Conservation (phyloP, 495 filamentous ascomycete genomes). For the Trypethelium eluteriae region DNA sequence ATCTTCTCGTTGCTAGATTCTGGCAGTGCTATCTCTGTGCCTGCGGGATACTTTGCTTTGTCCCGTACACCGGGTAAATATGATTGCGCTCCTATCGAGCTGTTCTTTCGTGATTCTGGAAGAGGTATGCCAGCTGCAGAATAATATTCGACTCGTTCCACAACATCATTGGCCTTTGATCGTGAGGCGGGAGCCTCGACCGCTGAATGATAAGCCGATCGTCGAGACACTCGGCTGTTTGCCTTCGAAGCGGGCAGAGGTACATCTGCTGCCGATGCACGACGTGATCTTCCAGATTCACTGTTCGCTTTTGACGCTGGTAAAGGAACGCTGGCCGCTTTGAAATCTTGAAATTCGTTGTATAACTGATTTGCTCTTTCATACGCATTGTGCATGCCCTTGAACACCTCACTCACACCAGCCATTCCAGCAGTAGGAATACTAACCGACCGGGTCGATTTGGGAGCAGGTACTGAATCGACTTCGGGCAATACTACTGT, state of each 20-base stretch:
- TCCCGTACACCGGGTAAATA: not conserved
- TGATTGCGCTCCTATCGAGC: not conserved
- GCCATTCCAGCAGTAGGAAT: constrained; percentile 3
- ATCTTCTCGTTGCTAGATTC: not conserved
- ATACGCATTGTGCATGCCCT: not conserved
- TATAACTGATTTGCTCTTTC: constrained; percentile 3
- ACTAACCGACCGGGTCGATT: not conserved
- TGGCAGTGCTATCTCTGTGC: not conserved
- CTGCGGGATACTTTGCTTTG: not conserved
- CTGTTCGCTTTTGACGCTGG: constrained; percentile 11
- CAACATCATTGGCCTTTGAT: not conserved
- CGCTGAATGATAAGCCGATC: constrained; percentile 11
- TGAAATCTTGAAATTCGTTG: constrained; percentile 7
- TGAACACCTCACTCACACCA: constrained; percentile 7
- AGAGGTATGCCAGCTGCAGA: constrained; percentile 11
- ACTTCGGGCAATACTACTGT: not conserved
- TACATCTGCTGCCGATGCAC: constrained; percentile 2
- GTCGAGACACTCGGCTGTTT: not conserved
- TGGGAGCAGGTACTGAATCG: not conserved
- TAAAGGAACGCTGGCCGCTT: constrained; percentile 3
- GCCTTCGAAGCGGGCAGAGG: constrained; percentile 2
- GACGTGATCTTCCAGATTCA: not conserved
- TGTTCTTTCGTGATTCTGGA: not conserved
- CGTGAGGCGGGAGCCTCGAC: not conserved
- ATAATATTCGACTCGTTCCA: not conserved